Evolutionary conservation across 108 stramenopile species (phyloP), one percentile per base, ranked within the genome.

Genomic region (Pseudonitzschia delicatissima): DNA sequence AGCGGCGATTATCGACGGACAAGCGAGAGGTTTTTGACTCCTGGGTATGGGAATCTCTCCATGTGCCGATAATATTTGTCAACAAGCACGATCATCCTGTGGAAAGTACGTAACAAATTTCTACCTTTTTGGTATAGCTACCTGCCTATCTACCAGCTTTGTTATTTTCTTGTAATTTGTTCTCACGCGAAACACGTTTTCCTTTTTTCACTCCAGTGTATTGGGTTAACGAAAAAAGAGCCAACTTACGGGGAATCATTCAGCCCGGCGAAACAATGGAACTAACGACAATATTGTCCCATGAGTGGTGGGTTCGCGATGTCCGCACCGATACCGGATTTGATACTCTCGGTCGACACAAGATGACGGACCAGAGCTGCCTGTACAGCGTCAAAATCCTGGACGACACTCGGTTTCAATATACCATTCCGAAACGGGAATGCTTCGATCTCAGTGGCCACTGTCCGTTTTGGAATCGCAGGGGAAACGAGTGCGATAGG

Each of bases 241-340:
- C 71, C 13, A 40, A 67, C 0, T 2, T 39, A n/a, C 79, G 71
- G 36, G 51, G 63, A 26, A 64, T 37, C 0, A 18, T 85, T 15
- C 57, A 74, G 44, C 69, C 79, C 7, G 72, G 75, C 5, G 68
- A 77, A 33, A 20, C 27, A 4, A 7, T 29, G 18, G 21, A 7
- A 13, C 68, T 73, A 39, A 57, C 21, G 2, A 78, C 77, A 0
- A 81, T 55, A 57, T 57, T 87, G 29, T 57, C 81, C 4, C 82
- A 84, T 55, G 86, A 87, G 57, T 87, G 78, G 76, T 84, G 68
- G 63, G 70, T 76, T 6, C 80, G 86, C 4, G 82, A 83, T 47
- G 68, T 49, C 15, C 68, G 81, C 8, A 78, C 81, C 28, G 86
- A 87, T 55, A 62, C 57, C 7, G 72, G 64, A 20, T n/a, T 13